phyloP scores from a whole-genome alignment of 148 eudicot species.

The Rhododendron mucronatum region DNA sequence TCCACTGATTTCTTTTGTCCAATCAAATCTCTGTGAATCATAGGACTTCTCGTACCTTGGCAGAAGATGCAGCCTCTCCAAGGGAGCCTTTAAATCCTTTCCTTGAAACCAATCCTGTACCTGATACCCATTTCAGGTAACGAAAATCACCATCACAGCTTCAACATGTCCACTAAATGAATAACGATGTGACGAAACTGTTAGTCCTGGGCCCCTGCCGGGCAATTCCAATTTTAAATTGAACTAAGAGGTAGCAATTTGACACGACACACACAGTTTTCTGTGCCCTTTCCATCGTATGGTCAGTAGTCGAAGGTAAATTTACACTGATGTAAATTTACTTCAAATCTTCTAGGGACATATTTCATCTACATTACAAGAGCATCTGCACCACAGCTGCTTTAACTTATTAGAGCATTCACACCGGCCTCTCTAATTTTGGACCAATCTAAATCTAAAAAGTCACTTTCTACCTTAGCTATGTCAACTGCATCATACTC shows the following conservation, averaged over 20 bases:
- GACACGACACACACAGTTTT: not conserved
- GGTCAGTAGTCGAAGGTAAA: not conserved
- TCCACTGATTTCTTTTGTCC: not conserved
- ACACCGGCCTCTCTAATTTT: not conserved
- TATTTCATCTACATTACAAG: not conserved
- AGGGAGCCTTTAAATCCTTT: conserved; percentile 87
- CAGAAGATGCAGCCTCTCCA: conserved; percentile 67
- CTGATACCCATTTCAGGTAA: conserved; percentile 27
- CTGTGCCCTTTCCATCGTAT: not conserved
- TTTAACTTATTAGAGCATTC: not conserved
- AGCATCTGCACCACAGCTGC: not conserved
- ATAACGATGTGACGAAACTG: not conserved
- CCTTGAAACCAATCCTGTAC: conserved; percentile 72
- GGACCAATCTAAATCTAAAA: not conserved
- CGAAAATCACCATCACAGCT: not conserved
- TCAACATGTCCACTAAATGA: not conserved
- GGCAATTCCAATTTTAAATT: not conserved
- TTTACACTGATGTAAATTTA: too few species aligned
- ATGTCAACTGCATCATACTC: not conserved
- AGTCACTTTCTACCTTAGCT: not conserved
- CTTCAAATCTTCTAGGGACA: not conserved
- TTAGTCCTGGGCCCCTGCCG: not conserved
- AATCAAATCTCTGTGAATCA: not conserved
- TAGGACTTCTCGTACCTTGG: conserved; percentile 50
- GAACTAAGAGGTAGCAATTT: not conserved